Percentiles rank a stretch among this genome's conserved stretches.
Evolutionary conservation across 495 filamentous ascomycete species (phyloP).

Genomic region (Tetracladium setigerum): DNA sequence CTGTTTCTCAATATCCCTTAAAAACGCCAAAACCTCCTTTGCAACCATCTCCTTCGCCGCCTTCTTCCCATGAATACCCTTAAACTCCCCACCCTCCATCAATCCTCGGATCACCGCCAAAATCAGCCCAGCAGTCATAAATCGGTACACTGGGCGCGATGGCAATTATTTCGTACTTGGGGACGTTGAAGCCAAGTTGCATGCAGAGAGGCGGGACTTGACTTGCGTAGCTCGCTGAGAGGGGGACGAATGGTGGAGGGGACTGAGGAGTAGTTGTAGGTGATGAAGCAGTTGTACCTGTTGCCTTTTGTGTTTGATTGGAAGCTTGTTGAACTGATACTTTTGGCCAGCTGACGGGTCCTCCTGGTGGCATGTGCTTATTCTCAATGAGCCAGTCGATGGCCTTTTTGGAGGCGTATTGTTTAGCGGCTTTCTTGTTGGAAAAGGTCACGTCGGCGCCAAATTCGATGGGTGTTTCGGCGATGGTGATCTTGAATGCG

Average conservation of each 20-base stretch:
- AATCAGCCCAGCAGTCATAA: conserved; percentile 21
- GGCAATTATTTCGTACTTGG: conserved; percentile 9
- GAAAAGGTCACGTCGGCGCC: conserved; percentile 1
- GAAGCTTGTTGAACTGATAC: neutral
- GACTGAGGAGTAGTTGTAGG: neutral
- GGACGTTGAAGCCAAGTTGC: conserved; percentile 9
- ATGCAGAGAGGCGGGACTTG: conserved; percentile 13
- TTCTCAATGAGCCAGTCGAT: conserved; percentile 17
- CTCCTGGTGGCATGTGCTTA: conserved; percentile 13
- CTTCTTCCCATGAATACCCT: conserved; percentile 37
- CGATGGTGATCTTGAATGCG: neutral
- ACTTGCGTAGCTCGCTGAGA: neutral
- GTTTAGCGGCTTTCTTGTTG: conserved; percentile 11
- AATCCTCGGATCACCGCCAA: conserved; percentile 23
- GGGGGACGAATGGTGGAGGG: neutral
- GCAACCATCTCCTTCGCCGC: conserved; percentile 39
- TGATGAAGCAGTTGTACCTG: neutral
- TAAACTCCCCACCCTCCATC: conserved; percentile 27
- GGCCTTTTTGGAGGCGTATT: conserved; percentile 17
- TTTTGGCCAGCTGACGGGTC: conserved; percentile 14
- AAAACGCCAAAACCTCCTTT: conserved; percentile 23
- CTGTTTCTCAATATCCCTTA: conserved; percentile 24
- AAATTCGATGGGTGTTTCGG: neutral
- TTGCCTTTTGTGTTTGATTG: neutral
- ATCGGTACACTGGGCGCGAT: conserved; percentile 8